Base-by-base conservation (phyloP, 768 basidiomycete species). In the Podaxis sp. region DNA sequence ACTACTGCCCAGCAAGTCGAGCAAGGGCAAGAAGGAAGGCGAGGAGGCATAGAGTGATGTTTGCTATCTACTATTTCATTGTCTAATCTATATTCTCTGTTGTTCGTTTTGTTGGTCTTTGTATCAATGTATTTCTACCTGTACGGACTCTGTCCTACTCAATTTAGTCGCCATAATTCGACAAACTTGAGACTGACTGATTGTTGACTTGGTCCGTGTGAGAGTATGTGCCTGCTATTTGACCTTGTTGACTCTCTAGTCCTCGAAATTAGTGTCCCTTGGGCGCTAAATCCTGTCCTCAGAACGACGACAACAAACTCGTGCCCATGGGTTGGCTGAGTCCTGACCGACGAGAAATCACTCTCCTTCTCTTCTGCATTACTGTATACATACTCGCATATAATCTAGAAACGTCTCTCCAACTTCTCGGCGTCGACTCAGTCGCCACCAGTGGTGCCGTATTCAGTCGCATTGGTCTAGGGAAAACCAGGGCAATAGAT, bases 311-410 rank as follows among this genome's bases (percentile, higher is more conserved):
- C 53, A 50, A 54, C 63, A n/a, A 27, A 57, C 17, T 24, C 52
- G 65, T 19, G 19, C 15, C 65, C 54, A 88, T 87, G 86, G 75
- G 77, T 61, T 91, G 89, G 88, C 73, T 76, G 47, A 79, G 84
- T 2, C 83, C 89, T 11, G 89, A 82, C 53, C 83, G 88, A 66
- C 85, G 93, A 65, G 94, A 95, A 74, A 67, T 89, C 36, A 79
- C 85, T 9, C 82, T 95, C 67, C 68, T 91, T 63, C 75, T 92
- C 38, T 83, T 89, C 66, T 84, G 87, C 9, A 71, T 91, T 36
- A 77, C 84, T 15, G 73, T 85, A 55, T 91, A 93, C 69, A 74
- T 89, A 29, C 72, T 94, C 50, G 83, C 91, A 41, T 91, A 88
- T 71, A 90, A 94, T 74, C 75, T 92, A 63, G 88, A 91, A 72